Evolutionary conservation across 164 flowering plant species (phyloP).

Genomic region (Houttuynia cordata): DNA sequence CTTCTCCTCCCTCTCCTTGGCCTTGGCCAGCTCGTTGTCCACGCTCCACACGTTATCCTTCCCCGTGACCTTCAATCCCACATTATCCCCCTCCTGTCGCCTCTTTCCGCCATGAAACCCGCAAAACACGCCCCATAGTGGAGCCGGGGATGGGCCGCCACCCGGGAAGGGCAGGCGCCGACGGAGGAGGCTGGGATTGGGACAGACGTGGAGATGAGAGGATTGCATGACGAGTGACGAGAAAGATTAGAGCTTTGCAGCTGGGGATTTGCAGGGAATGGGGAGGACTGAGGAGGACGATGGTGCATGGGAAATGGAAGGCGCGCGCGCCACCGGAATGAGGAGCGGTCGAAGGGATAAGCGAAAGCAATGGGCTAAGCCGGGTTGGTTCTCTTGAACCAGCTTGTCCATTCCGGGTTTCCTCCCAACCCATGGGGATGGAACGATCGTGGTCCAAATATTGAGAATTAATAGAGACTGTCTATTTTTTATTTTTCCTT

Average conservation of each 20-base stretch:
- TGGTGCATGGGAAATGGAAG: not conserved
- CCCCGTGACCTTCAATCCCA: conserved; percentile 26
- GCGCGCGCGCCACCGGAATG: not conserved
- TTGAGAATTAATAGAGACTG: too few species aligned
- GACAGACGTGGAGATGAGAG: conserved; percentile 19
- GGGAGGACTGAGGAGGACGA: not conserved
- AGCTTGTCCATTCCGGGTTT: too few species aligned
- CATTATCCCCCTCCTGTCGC: conserved; percentile 8
- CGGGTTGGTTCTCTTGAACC: too few species aligned
- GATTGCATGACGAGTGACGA: conserved; percentile 16
- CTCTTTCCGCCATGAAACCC: conserved; percentile 10
- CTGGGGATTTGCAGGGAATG: not conserved
- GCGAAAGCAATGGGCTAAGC: too few species aligned
- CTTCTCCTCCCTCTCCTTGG: conserved; percentile 12
- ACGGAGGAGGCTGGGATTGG: conserved; percentile 8
- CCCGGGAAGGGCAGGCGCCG: conserved; percentile 18
- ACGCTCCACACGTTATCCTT: conserved; percentile 92
- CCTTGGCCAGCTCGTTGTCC: conserved; percentile 56
- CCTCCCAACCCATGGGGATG: too few species aligned
- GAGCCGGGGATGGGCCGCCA: too few species aligned
- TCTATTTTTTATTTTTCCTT: too few species aligned
- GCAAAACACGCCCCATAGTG: conserved; percentile 16
- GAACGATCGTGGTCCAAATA: too few species aligned
- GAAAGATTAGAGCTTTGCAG: not conserved
- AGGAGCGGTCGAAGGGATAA: too few species aligned